A percentile compares a stretch with the other conserved stretches of the same genome.
Conservation (phyloP, 2,329 filamentous ascomycete genomes). For the Pyrenophora tritici-repentis region DNA sequence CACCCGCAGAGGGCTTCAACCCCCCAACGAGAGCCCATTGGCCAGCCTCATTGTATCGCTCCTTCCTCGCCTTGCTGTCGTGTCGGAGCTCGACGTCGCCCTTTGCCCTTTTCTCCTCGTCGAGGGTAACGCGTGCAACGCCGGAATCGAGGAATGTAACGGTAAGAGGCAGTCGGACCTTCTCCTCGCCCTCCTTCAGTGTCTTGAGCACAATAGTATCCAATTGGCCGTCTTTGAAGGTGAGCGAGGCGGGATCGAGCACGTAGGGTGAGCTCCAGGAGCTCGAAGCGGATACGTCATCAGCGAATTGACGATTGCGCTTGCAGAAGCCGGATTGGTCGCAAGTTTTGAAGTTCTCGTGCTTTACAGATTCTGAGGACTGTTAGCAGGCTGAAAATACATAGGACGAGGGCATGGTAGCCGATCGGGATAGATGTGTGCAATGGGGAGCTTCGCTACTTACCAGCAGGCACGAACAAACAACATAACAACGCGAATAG, state of each 20-base stretch:
- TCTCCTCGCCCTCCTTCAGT: conserved; percentile 66
- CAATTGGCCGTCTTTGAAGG: conserved; percentile 79
- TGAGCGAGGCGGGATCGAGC: conserved; percentile 71
- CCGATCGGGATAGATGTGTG: background rate
- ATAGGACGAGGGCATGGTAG: background rate
- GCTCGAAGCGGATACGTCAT: conserved; percentile 68
- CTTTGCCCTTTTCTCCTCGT: conserved; percentile 88
- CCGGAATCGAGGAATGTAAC: conserved; percentile 90
- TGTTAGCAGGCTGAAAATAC: conserved; percentile 3
- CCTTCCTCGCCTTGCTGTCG: conserved; percentile 81
- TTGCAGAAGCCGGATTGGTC: conserved; percentile 96
- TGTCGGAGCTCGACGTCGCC: conserved; percentile 88
- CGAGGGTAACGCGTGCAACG: conserved; percentile 81
- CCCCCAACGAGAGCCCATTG: conserved; percentile 87
- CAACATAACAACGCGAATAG: conserved; percentile 41
- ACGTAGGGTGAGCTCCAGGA: conserved; percentile 82
- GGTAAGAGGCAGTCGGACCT: conserved; percentile 78
- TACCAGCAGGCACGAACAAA: conserved; percentile 46
- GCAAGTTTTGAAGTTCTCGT: conserved; percentile 97
- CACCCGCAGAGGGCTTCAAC: conserved; percentile 71
- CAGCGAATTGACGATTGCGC: conserved; percentile 88
- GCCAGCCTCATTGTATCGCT: conserved; percentile 90
- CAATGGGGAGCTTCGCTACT: conserved; percentile 20
- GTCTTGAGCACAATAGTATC: conserved; percentile 82
- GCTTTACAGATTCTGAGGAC: conserved; percentile 77